phyloP scores from a whole-genome alignment of 73 alveolate species.

The Paramecium primaurelia region DNA sequence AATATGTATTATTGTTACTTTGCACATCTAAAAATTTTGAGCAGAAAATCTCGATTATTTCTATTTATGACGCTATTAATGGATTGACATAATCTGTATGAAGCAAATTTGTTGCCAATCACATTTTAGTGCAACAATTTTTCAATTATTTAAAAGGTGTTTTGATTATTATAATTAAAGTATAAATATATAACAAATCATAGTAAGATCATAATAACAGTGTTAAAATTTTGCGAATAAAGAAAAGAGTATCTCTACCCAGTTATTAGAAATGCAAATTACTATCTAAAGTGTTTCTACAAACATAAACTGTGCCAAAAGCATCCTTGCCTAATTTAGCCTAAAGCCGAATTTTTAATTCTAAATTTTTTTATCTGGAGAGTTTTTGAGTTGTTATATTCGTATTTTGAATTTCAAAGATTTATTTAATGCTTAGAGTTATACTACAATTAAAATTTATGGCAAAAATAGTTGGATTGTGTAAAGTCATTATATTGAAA shows the following conservation, averaged over 20 bases:
- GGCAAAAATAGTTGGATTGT: neutral
- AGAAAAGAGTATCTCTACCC: neutral
- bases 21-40: neutral
- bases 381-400: neutral
- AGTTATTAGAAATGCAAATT: neutral
- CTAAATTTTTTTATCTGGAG: slow-evolving; percentile 46
- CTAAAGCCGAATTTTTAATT: neutral
- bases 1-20: slow-evolving; percentile 33
- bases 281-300: slow-evolving; percentile 9
- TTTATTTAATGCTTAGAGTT: neutral
- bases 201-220: too few species aligned
- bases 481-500: neutral
- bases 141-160: neutral
- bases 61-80: slow-evolving; percentile 34
- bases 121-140: slow-evolving; percentile 20
- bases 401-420: slow-evolving; percentile 5
- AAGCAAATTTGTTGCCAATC: neutral
- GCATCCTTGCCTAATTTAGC: slow-evolving; percentile 59
- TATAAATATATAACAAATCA: too few species aligned
- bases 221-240: too few species aligned
- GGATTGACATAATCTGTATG: slow-evolving; percentile 3
- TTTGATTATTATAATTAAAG: too few species aligned
- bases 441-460: neutral
- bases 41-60: neutral
- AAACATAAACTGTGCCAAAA: slow-evolving; percentile 56